phyloP scores from a whole-genome alignment of 2,329 filamentous ascomycete species.

The Decorospora gaudefroyi region DNA sequence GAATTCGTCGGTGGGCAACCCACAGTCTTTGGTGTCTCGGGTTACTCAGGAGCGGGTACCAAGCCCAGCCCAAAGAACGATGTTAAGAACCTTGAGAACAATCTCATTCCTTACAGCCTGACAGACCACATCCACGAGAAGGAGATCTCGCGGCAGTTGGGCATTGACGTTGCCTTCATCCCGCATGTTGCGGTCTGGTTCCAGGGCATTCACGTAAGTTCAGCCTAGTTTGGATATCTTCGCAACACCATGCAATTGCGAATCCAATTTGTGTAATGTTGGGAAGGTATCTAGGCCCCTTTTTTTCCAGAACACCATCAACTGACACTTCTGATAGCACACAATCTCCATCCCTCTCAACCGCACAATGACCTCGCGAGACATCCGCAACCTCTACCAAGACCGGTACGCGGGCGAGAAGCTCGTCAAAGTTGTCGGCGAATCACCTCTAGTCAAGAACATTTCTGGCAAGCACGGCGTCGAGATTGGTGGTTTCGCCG shows the following conservation, averaged over 20 bases:
- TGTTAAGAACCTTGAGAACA: constrained; percentile 77
- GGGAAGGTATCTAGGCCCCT: too few species aligned
- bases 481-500: constrained; percentile 94
- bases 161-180: constrained; percentile 76
- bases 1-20: constrained; percentile 77
- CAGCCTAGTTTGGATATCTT: not conserved
- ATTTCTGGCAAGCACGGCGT: constrained; percentile 86
- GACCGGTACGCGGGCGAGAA: constrained; percentile 95
- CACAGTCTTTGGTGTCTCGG: constrained; percentile 86
- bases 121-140: constrained; percentile 95
- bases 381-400: constrained; percentile 93
- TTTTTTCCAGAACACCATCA: too few species aligned
- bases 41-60: constrained; percentile 92
- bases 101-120: constrained; percentile 87
- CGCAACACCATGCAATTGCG: too few species aligned
- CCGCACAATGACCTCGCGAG: constrained; percentile 83
- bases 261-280: too few species aligned
- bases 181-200: constrained; percentile 98
- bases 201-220: constrained; percentile 77
- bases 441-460: constrained; percentile 81
- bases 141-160: constrained; percentile 82
- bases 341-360: constrained; percentile 89
- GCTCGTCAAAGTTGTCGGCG: constrained; percentile 88
- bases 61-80: constrained; percentile 96
- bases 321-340: too few species aligned